Percentiles rank a stretch among this genome's conserved stretches.
phyloP scores from a whole-genome alignment of 1,139 yeast species.

The Wickerhamomyces sp. region DNA sequence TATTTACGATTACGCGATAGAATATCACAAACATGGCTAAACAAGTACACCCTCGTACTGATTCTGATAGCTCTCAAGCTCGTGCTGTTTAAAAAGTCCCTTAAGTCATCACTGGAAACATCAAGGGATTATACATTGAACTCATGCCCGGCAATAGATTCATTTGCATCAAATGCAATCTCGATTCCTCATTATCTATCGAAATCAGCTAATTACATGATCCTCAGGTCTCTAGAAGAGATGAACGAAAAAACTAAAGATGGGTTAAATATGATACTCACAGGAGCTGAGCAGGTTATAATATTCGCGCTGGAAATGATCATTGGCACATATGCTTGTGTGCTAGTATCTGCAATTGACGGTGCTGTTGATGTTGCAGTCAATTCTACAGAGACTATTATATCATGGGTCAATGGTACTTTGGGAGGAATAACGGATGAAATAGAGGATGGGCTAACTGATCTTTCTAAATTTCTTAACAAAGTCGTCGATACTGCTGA shows the following conservation, averaged over 20 bases:
- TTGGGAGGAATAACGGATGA: slow-evolving; percentile 50
- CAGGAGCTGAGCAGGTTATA: slow-evolving; percentile 55
- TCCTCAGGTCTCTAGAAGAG: slow-evolving; percentile 42
- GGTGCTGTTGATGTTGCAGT: slow-evolving; percentile 72
- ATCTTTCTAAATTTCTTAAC: slow-evolving; percentile 49
- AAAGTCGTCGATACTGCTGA: slow-evolving; percentile 40
- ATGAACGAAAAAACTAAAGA: slow-evolving; percentile 41
- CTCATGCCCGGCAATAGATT: slow-evolving; percentile 44
- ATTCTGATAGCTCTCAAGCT: slow-evolving; percentile 46
- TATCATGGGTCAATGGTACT: slow-evolving; percentile 58
- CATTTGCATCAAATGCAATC: slow-evolving; percentile 37
- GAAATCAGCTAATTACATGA: slow-evolving; percentile 45
- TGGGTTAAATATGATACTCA: slow-evolving; percentile 40
- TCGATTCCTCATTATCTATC: slow-evolving; percentile 57
- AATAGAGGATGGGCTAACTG: slow-evolving; percentile 58
- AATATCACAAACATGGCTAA: slow-evolving; percentile 56
- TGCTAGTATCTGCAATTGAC: slow-evolving; percentile 66
- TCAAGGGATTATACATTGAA: slow-evolving; percentile 32
- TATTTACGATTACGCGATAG: slow-evolving; percentile 42
- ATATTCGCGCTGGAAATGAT: slow-evolving; percentile 66
- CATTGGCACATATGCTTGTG: slow-evolving; percentile 83
- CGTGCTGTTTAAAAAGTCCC: slow-evolving; percentile 40
- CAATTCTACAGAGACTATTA: slow-evolving; percentile 62
- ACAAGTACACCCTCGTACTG: slow-evolving; percentile 46
- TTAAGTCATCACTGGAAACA: slow-evolving; percentile 35